Base-by-base conservation (phyloP, 1,284 basidiomycete species). In the Coniferiporia weirii region DNA sequence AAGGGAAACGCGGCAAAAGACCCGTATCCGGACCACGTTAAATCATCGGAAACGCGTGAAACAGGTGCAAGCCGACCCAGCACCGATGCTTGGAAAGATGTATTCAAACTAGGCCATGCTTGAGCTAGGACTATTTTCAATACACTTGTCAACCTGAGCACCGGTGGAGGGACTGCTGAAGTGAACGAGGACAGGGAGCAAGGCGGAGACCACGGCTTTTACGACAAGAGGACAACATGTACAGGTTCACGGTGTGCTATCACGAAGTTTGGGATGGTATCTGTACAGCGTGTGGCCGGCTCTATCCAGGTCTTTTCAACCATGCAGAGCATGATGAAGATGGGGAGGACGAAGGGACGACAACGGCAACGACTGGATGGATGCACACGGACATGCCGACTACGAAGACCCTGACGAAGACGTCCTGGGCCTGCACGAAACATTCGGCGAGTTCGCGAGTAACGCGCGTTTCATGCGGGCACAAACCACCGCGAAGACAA, bases 151-250 rank as follows among this genome's bases (percentile, higher is more conserved):
- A 50, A 45, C 19, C 13, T n/a, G 15, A 50, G 32, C 32, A 22
- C 4, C 12, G 7, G 43, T 17, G 20, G 51, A 3, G 57, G 10
- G 12, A 38, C 20, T 4, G 34, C 20, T 15, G 15, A 10, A 17
- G 45, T 15, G 22, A n/a, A 50, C 20, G 56, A 54, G 34, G 22
- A 52, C 7, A 5, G 51, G 15, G 38, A 52, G 3, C 56, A 55
- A 40, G 56, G 38, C 22, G 66, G 68, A 60, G 71, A 76, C 7
- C 69, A 82, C 64, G 87, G 87, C 0, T 79, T 85, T 72, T 79
- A 78, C 54, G 89, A 91, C 65, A 76, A 73, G 85, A 88, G 64
- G 88, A 91, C 62, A 83, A 80, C 7, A 77, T 91, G 6, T 85
- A 81, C 64, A 79, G 89, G n/a, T 91, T 89, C 66, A 66, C 83